Percentiles rank a stretch among this genome's conserved stretches.
phyloP scores from a whole-genome alignment of 371 early-diverging fungal species.

The Haplosporangium sp. region DNA sequence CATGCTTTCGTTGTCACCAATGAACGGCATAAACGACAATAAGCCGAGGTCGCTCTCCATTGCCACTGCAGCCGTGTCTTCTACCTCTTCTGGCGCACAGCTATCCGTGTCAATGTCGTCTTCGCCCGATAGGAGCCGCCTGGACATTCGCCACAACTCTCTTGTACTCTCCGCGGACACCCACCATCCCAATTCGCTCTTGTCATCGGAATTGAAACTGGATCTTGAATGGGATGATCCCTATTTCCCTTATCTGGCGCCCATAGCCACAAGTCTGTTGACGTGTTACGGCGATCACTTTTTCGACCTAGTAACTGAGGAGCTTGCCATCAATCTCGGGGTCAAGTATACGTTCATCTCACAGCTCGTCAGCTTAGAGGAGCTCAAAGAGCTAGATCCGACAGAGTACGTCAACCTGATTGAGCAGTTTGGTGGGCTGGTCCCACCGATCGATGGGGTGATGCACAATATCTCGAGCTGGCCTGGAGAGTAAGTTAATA shows the following conservation, averaged over 20 bases:
- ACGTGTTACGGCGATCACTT: constrained; percentile 45
- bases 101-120: constrained; percentile 44
- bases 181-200: constrained; percentile 8
- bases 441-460: constrained; percentile 51
- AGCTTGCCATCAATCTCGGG: constrained; percentile 31
- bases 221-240: constrained; percentile 46
- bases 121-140: constrained; percentile 30
- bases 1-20: neutral
- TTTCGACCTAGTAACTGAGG: constrained; percentile 36
- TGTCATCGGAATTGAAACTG: constrained; percentile 1
- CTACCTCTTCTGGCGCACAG: constrained; percentile 42
- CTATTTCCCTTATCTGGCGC: constrained; percentile 31
- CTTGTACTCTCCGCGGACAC: constrained; percentile 13
- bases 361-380: constrained; percentile 45
- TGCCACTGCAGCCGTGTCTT: constrained; percentile 48
- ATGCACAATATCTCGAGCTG: constrained; percentile 54
- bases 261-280: constrained; percentile 39
- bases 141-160: constrained; percentile 43
- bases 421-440: constrained; percentile 48
- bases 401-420: constrained; percentile 44
- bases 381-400: constrained; percentile 51
- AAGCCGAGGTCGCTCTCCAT: constrained; percentile 42
- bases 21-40: neutral
- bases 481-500: constrained; percentile 40
- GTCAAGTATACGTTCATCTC: constrained; percentile 51